Evolutionary conservation across 345 rosid species (phyloP), one percentile per base, ranked within the genome.

Genomic region (Citrus cavaleriei): DNA sequence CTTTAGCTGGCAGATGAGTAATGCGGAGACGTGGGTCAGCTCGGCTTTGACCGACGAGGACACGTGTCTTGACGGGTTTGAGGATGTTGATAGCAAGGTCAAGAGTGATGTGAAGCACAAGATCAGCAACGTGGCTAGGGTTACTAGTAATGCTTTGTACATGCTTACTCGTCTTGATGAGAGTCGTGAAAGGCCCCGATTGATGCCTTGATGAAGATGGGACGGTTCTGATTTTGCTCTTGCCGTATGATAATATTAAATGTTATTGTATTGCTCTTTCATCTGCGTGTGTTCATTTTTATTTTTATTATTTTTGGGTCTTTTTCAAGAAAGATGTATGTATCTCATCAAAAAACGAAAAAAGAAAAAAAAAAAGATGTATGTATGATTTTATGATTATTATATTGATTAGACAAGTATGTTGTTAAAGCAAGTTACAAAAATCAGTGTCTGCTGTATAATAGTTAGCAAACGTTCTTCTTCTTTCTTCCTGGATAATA

Each of bases 31-130:
- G 14, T 93, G 96, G 97, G 95, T 86, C 32, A 93, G 97, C 40
- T 95, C 98, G 2, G 96, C 97, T 1, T 71, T 95, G 81, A 95
- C 97, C 25, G 81, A 93, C 68, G 96, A 93, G 79, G 91, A 95
- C 87, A 93, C 98, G 73, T 95, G 98, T 84, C 88, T 93, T 1
- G 97, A 95, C 80, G 97, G 98, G 77, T 93, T 95, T 75, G 78
- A 88, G 37, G 88, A 74, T 18, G 77, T 84, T 24, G 83, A 74
- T 60, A 88, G 89, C 49, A 69, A 76, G 24, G 58, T 87, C n/a
- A 90, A 87, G 78, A 77, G 58, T 13, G 85, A 88, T 10, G 90
- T 88, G 70, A 89, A 84, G 75, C 35, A 74, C 60, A 89, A 87
- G 89, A 88, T 91, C 72, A 83, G 84, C 10, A 84, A 85, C 67